A percentile compares a stretch with the other conserved stretches of the same genome.
phyloP scores from a whole-genome alignment of 2,329 filamentous ascomycete genomes.

The Hymenoscyphus fraxineus region DNA sequence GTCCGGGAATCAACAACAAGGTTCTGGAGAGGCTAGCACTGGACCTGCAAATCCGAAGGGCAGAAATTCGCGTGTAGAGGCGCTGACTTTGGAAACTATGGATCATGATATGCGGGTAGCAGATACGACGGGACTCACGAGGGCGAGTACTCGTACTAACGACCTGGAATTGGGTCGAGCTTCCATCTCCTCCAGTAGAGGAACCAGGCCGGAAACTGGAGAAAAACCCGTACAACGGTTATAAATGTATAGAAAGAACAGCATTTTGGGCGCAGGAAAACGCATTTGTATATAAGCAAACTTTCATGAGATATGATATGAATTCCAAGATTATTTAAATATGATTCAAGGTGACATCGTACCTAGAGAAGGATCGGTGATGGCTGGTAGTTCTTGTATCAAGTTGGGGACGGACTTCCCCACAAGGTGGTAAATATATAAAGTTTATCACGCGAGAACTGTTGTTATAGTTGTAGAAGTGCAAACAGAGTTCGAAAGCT shows the following conservation, averaged over 20 bases:
- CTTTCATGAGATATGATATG: no score
- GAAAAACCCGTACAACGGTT: not conserved
- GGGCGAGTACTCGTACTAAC: not conserved
- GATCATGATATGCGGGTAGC: not conserved
- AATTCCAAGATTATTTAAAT: no score
- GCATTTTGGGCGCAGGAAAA: not conserved
- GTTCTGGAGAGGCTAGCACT: not conserved
- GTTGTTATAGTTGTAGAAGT: no score
- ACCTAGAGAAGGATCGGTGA: no score
- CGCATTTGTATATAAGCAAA: not conserved
- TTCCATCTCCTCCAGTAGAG: not conserved
- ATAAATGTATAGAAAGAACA: not conserved
- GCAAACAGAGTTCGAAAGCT: no score
- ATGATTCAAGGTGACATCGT: no score
- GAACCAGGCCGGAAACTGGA: not conserved
- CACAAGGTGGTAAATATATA: no score
- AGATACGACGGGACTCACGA: constrained; percentile 3
- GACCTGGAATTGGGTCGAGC: not conserved
- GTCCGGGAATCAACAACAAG: not conserved
- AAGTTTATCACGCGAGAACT: no score
- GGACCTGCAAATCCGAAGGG: not conserved
- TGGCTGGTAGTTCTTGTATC: no score
- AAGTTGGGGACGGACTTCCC: no score
- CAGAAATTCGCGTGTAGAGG: not conserved
- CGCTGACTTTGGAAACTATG: not conserved